Evolutionary conservation across 2,329 filamentous ascomycete genomes (phyloP).

Genomic region (Calonectria hawksworthii): DNA sequence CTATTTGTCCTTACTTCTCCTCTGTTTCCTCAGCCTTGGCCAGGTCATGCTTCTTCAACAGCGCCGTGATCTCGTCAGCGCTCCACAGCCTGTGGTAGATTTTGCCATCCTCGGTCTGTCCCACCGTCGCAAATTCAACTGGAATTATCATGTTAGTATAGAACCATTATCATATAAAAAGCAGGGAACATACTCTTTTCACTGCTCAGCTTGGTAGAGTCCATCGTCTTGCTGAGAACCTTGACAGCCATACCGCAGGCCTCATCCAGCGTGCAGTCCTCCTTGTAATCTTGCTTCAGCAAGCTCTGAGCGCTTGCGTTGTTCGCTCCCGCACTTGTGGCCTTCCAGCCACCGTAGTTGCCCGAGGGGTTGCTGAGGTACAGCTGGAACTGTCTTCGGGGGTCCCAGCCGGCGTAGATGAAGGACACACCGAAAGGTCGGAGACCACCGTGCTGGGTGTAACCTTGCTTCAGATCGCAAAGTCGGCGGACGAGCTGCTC

Average conservation of each 20-base stretch:
- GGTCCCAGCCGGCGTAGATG: slow-evolving; percentile 99
- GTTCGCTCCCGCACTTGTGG: slow-evolving; percentile 97
- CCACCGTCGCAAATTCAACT: slow-evolving; percentile 99
- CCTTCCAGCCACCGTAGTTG: slow-evolving; percentile 99
- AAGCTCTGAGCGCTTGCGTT: slow-evolving; percentile 97
- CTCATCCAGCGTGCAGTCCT: slow-evolving; percentile 96
- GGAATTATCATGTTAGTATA: slow-evolving; percentile 9
- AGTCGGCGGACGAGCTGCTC: slow-evolving; percentile 97
- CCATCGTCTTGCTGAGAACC: slow-evolving; percentile 99
- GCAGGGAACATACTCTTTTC: slow-evolving; percentile 85
- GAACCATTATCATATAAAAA: not conserved
- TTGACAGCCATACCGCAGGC: slow-evolving; percentile 98
- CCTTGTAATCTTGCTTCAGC: slow-evolving; percentile 99
- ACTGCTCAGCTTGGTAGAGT: slow-evolving; percentile 97
- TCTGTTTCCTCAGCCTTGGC: slow-evolving; percentile 86
- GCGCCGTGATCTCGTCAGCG: slow-evolving; percentile 93
- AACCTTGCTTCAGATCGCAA: slow-evolving; percentile 98
- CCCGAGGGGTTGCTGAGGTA: slow-evolving; percentile 99
- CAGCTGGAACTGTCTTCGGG: slow-evolving; percentile 95
- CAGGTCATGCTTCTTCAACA: slow-evolving; percentile 95
- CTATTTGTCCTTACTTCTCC: slow-evolving; percentile 65
- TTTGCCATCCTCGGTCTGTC: slow-evolving; percentile 93
- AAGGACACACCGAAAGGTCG: slow-evolving; percentile 98
- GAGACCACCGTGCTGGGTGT: slow-evolving; percentile 98
- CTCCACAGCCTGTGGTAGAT: slow-evolving; percentile 99